Evolutionary conservation across 2,329 filamentous ascomycete genomes (phyloP).

Genomic region (Cercospora sp.): DNA sequence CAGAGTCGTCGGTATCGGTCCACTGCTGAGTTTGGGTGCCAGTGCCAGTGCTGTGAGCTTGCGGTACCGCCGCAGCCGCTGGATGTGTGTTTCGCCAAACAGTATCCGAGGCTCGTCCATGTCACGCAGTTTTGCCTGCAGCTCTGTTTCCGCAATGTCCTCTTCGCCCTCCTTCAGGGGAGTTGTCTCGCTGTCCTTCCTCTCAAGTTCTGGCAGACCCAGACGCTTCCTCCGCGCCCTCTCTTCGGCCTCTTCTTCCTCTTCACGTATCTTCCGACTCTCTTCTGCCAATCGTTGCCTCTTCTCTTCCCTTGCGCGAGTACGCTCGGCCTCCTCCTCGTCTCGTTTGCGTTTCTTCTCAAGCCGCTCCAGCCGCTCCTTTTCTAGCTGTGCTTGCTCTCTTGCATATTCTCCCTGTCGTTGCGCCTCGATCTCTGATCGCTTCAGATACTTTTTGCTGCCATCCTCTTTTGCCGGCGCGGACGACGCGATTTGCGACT

Average conservation of each 20-base stretch:
- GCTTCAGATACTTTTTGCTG: conserved; percentile 76
- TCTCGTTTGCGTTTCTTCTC: conserved; percentile 84
- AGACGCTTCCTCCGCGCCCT: conserved; percentile 70
- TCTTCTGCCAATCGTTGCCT: conserved; percentile 78
- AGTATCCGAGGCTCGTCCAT: conserved; percentile 71
- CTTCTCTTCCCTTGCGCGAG: conserved; percentile 75
- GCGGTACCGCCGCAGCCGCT: conserved; percentile 69
- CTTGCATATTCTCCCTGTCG: conserved; percentile 76
- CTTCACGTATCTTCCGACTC: conserved; percentile 66
- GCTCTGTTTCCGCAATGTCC: conserved; percentile 70
- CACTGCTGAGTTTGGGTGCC: conserved; percentile 56
- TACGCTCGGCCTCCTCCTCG: conserved; percentile 74
- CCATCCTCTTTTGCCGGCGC: conserved; percentile 62
- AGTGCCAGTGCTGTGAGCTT: conserved; percentile 54
- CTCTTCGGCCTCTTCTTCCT: conserved; percentile 73
- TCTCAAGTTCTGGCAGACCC: conserved; percentile 72
- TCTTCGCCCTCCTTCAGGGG: conserved; percentile 46
- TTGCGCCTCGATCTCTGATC: conserved; percentile 80
- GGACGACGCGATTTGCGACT: conserved; percentile 72
- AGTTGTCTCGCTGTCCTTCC: conserved; percentile 44
- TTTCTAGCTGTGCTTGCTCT: conserved; percentile 74
- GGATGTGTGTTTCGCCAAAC: conserved; percentile 78
- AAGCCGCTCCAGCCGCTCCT: conserved; percentile 67
- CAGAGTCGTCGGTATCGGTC: conserved; percentile 84
- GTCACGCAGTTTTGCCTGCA: conserved; percentile 66